These are phyloP conservation scores for Quercus parvula DNA, from an alignment of 306 rosid species.

Conservation along the genomic window DNA sequence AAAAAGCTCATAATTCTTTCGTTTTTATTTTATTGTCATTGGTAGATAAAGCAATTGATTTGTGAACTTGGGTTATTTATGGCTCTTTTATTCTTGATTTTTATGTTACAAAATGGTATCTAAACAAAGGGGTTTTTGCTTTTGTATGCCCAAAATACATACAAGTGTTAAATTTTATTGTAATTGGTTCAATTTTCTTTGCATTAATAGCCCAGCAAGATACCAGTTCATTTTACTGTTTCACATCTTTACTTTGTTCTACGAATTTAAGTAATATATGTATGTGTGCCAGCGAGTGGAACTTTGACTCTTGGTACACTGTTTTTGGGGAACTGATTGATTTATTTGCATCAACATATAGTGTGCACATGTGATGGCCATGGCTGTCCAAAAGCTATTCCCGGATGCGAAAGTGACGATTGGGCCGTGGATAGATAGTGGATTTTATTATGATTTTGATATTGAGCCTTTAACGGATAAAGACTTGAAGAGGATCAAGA, in stretches of 20 bases:
- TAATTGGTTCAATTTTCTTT: neutral
- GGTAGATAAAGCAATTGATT: neutral
- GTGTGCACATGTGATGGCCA: constrained; percentile 99
- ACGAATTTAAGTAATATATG: neutral
- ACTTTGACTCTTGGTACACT: neutral
- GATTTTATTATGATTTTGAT: constrained; percentile 95
- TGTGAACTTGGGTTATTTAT: neutral
- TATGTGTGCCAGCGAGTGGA: neutral
- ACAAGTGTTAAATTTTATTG: neutral
- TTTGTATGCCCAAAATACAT: neutral
- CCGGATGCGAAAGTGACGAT: constrained; percentile 95
- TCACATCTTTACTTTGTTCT: neutral
- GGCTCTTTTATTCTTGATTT: neutral
- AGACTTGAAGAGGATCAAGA: constrained; percentile 89
- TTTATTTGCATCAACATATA: constrained; percentile 21
- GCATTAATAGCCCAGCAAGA: neutral
- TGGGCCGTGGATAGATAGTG: constrained; percentile 97
- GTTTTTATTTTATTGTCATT: neutral
- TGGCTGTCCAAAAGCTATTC: constrained; percentile 95
- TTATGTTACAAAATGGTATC: neutral
- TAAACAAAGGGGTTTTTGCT: neutral
- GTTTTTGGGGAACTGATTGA: constrained; percentile 19
- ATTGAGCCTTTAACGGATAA: constrained; percentile 76
- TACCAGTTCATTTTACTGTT: neutral
- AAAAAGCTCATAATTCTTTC: neutral